These are phyloP conservation scores for Rhizopogon vulgaris DNA, from an alignment of 768 basidiomycete genomes.

Conservation along the genomic window DNA sequence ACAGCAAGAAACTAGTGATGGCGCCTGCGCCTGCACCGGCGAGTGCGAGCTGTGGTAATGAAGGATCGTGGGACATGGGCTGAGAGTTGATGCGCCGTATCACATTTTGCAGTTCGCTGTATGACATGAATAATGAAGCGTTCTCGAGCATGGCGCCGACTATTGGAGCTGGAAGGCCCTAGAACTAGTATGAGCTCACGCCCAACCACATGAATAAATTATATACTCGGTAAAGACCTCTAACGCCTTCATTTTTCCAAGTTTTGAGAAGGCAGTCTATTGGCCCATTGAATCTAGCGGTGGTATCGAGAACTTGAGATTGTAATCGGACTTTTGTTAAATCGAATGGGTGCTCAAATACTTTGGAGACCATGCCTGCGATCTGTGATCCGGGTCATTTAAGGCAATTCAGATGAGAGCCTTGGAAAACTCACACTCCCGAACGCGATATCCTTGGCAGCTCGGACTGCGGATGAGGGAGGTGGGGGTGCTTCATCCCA, in stretches of 20 bases:
- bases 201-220: too few species aligned
- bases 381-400: conserved; percentile 36
- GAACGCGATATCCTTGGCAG: conserved; percentile 46
- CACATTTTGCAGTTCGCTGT: conserved; percentile 65
- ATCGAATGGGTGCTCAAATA: conserved; percentile 94
- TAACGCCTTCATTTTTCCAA: conserved; percentile 71
- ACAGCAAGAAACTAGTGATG: conserved; percentile 84
- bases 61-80: conserved; percentile 34
- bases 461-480: conserved; percentile 13
- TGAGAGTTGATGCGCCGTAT: conserved; percentile 40
- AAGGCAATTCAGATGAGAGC: background rate
- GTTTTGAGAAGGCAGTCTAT: conserved; percentile 83
- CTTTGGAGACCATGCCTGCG: conserved; percentile 80
- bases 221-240: conserved; percentile 83
- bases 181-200: background rate
- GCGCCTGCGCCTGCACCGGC: conserved; percentile 88
- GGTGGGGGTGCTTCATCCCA: conserved; percentile 11
- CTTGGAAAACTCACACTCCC: conserved; percentile 42
- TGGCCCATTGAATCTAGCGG: conserved; percentile 74
- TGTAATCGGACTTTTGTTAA: conserved; percentile 93
- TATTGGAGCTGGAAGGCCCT: conserved; percentile 90
- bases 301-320: conserved; percentile 73
- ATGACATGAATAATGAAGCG: conserved; percentile 80
- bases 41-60: conserved; percentile 64
- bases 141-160: conserved; percentile 92